phyloP scores from a whole-genome alignment of 352 stramenopile species.

The Elongisporangium anandrum region DNA sequence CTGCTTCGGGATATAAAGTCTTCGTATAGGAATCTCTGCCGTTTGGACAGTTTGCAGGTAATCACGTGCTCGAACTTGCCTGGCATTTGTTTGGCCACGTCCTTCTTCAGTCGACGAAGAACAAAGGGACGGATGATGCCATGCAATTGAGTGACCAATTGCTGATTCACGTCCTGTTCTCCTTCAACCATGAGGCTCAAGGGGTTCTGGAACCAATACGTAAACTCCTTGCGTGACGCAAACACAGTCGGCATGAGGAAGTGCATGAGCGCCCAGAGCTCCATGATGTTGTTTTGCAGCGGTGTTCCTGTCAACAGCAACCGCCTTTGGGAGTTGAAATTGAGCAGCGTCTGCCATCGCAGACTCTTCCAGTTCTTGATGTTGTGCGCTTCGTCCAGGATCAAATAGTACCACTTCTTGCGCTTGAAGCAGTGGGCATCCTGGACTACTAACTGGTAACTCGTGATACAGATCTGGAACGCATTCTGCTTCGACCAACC shows the following conservation, averaged over 20 bases:
- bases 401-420: constrained; percentile 99
- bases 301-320: constrained; percentile 95
- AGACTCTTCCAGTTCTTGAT: constrained; percentile 99
- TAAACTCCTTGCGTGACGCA: constrained; percentile 91
- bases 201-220: constrained; percentile 98
- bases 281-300: constrained; percentile 97
- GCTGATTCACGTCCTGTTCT: constrained; percentile 71
- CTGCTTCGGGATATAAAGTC: constrained; percentile 96
- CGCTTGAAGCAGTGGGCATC: constrained; percentile 97
- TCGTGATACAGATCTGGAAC: constrained; percentile 98
- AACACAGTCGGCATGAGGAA: constrained; percentile 99
- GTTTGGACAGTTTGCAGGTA: constrained; percentile 91
- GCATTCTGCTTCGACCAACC: constrained; percentile 97
- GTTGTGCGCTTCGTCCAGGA: constrained; percentile 99
- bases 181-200: constrained; percentile 84
- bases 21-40: constrained; percentile 97
- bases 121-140: constrained; percentile 98
- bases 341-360: constrained; percentile 97
- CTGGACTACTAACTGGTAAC: constrained; percentile 97
- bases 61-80: constrained; percentile 98
- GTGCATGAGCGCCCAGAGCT: constrained; percentile 98
- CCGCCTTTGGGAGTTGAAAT: constrained; percentile 94
- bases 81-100: constrained; percentile 97
- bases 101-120: constrained; percentile 95
- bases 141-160: constrained; percentile 93